Conservation (phyloP, 495 filamentous ascomycete species). For the Tuber magnatum region DNA sequence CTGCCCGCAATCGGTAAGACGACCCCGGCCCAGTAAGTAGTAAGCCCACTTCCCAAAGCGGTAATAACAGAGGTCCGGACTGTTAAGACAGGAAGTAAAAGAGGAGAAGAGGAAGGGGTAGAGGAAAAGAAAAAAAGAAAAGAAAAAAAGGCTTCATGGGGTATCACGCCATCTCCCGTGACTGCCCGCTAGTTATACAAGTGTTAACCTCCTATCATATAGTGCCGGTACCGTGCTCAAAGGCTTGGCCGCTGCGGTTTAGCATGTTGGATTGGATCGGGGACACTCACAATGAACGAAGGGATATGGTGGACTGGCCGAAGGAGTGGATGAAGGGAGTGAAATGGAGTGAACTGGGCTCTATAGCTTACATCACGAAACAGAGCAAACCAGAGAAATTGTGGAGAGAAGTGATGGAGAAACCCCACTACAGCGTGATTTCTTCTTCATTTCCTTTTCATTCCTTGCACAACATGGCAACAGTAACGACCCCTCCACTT, state of each 20-base stretch:
- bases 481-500: background rate
- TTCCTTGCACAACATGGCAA: background rate
- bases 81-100: background rate
- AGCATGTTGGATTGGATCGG: background rate
- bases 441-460: background rate
- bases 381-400: background rate
- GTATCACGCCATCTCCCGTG: conserved; percentile 2
- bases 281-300: background rate
- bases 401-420: background rate
- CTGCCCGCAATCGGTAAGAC: background rate
- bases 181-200: background rate
- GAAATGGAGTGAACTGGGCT: background rate
- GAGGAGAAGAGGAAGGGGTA: background rate
- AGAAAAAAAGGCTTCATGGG: background rate
- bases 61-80: background rate
- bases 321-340: background rate
- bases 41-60: background rate
- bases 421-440: background rate
- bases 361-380: background rate
- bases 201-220: background rate
- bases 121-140: background rate
- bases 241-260: background rate
- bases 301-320: background rate
- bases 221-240: background rate
- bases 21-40: background rate